These are phyloP conservation scores for Saccharomycopsis guyanensis DNA, from an alignment of 805 yeast genomes.

Conservation along the genomic window DNA sequence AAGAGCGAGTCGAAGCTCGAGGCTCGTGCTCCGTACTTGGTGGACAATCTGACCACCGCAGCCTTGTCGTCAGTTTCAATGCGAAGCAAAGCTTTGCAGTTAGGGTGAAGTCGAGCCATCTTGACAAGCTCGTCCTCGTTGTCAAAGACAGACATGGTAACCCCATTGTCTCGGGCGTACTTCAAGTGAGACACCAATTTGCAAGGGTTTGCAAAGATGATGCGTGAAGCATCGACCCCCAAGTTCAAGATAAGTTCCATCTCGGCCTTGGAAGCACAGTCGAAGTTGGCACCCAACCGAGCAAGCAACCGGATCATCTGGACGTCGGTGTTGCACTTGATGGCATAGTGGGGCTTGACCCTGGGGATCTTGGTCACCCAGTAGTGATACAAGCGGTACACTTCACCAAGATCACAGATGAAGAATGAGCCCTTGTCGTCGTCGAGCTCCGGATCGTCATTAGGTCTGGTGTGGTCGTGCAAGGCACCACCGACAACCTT, in stretches of 20 bases:
- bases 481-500: conserved; percentile 10
- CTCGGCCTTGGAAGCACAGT: conserved; percentile 88
- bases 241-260: conserved; percentile 55
- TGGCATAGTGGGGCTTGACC: conserved; percentile 86
- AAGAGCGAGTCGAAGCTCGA: conserved; percentile 47
- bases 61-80: conserved; percentile 83
- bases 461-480: not conserved
- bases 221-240: conserved; percentile 58
- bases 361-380: conserved; percentile 67
- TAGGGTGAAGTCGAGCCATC: conserved; percentile 58
- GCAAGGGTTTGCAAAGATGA: conserved; percentile 92
- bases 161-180: conserved; percentile 49
- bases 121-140: conserved; percentile 79
- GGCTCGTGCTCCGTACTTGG: conserved; percentile 81
- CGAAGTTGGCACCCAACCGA: conserved; percentile 67
- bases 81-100: conserved; percentile 64
- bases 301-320: conserved; percentile 52
- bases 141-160: conserved; percentile 81
- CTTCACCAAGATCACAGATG: conserved; percentile 76
- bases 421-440: conserved; percentile 84
- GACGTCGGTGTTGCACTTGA: conserved; percentile 80
- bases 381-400: conserved; percentile 48
- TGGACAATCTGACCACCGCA: conserved; percentile 78
- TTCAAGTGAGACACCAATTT: conserved; percentile 78
- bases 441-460: conserved; percentile 46